Conservation (phyloP, 2,329 filamentous ascomycete species). For the Gaeumannomyces sp. region DNA sequence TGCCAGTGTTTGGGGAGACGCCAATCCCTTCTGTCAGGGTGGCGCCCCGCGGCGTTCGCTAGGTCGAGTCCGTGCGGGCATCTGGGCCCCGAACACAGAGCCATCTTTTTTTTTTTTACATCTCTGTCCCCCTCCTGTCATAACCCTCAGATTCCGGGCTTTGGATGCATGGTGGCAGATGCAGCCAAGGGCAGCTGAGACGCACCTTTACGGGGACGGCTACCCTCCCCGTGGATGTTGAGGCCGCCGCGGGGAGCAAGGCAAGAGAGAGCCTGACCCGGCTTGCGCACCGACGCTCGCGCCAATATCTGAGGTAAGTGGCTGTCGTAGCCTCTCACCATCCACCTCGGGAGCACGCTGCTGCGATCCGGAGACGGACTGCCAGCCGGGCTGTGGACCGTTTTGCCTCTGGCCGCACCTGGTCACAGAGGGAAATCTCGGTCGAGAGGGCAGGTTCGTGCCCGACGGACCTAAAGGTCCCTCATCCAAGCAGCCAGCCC, state of each 20-base stretch:
- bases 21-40: background rate
- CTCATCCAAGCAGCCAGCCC: no score
- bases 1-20: background rate
- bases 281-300: background rate
- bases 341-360: no score
- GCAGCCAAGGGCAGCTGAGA: background rate
- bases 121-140: background rate
- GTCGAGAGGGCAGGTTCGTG: no score
- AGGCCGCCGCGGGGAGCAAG: no score
- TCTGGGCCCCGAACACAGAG: background rate
- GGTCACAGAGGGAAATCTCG: no score
- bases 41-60: background rate
- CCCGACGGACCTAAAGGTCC: no score
- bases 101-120: background rate
- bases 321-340: background rate
- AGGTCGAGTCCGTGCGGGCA: background rate
- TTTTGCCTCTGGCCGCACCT: background rate
- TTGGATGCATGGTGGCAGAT: background rate
- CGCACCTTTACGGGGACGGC: background rate
- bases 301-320: background rate
- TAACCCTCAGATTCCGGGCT: background rate
- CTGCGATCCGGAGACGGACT: background rate
- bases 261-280: no score
- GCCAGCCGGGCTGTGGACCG: no score
- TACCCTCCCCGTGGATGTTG: background rate